Conservation (phyloP, 176 grass and related monocot species). For the Puya raimondii region DNA sequence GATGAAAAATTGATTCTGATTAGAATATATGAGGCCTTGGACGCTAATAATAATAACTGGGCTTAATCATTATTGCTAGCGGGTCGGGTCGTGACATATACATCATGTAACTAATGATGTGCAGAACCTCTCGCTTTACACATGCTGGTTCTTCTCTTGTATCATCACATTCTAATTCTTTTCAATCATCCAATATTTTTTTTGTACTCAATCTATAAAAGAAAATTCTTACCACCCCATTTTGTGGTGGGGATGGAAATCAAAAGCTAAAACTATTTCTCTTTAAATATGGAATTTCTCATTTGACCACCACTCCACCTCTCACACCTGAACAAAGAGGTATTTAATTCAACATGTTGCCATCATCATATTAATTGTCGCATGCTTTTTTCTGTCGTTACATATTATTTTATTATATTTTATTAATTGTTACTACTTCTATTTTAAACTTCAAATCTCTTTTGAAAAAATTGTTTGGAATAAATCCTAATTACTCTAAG, state of each 20-base stretch:
- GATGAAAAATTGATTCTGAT: too few species aligned
- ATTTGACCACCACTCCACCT: neutral
- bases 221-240: conserved; percentile 9
- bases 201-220: neutral
- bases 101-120: too few species aligned
- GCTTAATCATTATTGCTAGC: too few species aligned
- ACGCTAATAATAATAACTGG: too few species aligned
- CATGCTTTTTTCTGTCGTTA: neutral
- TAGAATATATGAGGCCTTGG: too few species aligned
- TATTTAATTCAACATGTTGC: neutral
- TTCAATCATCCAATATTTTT: too few species aligned
- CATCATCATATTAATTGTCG: neutral
- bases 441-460: neutral
- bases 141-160: too few species aligned
- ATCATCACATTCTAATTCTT: too few species aligned
- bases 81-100: too few species aligned
- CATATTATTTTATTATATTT: too few species aligned
- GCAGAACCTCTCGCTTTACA: too few species aligned
- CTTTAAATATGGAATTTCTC: neutral
- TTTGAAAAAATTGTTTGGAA: neutral
- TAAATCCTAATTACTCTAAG: neutral
- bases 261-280: neutral
- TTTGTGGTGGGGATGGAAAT: neutral
- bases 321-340: neutral
- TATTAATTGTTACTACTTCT: neutral